Conservation (phyloP, 106 monocot genomes). For the Dendrobium catenatum region DNA sequence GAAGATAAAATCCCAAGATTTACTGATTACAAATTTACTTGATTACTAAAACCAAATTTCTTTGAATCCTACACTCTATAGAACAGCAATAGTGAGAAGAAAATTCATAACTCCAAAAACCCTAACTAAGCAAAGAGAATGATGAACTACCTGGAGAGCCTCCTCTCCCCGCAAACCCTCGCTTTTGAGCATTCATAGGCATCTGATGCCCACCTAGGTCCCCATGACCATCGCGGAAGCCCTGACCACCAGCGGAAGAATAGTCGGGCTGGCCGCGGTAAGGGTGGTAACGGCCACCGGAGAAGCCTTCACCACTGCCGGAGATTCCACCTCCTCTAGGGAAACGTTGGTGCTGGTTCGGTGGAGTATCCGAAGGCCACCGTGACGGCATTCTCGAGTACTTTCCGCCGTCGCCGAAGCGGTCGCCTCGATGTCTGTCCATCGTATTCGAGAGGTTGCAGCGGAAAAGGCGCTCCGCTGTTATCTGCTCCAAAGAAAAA, state of each 20-base stretch:
- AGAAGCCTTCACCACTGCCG: constrained; percentile 28
- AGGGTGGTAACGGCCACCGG: constrained; percentile 46
- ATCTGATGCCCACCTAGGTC: constrained; percentile 23
- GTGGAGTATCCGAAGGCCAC: constrained; percentile 57
- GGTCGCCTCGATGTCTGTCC: constrained; percentile 49
- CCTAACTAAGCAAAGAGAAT: neutral
- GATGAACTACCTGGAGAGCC: constrained; percentile 26
- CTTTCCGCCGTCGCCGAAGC: constrained; percentile 23
- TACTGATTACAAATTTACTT: neutral
- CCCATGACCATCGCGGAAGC: constrained; percentile 17
- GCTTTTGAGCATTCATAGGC: constrained; percentile 30
- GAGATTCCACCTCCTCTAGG: constrained; percentile 18
- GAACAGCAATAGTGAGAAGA: neutral
- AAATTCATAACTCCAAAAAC: neutral
- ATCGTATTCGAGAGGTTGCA: constrained; percentile 21
- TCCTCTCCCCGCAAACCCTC: constrained; percentile 29
- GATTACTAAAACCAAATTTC: neutral
- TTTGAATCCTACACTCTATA: neutral
- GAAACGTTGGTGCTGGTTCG: constrained; percentile 22
- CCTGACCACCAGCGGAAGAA: constrained; percentile 18
- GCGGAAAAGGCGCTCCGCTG: neutral
- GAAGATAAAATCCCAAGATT: neutral
- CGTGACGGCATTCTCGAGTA: constrained; percentile 33
- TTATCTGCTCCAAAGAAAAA: neutral
- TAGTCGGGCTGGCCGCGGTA: constrained; percentile 42